A percentile compares a stretch with the other conserved stretches of the same genome.
Conservation (phyloP, 1,284 basidiomycete genomes). For the Pyrrhoderma lamaoense region DNA sequence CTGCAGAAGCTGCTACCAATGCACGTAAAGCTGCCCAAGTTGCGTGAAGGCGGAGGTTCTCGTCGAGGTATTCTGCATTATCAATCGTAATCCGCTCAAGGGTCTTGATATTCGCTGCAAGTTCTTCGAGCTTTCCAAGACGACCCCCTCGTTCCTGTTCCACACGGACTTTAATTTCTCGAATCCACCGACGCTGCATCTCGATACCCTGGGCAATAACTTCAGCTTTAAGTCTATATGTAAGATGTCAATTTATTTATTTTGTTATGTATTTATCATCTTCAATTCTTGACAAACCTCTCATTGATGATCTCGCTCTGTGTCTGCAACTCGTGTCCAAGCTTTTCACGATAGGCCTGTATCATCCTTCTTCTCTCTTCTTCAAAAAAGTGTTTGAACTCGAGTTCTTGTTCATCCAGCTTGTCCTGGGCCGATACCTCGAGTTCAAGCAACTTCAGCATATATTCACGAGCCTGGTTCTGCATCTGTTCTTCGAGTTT, state of each 20-base stretch:
- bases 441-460: conserved; percentile 71
- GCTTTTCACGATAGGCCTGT: conserved; percentile 77
- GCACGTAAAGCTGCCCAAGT: conserved; percentile 74
- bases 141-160: conserved; percentile 96
- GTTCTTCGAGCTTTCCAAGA: conserved; percentile 89
- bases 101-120: conserved; percentile 84
- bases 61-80: conserved; percentile 84
- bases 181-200: conserved; percentile 93
- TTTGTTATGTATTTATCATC: not conserved
- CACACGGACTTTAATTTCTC: conserved; percentile 92
- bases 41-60: conserved; percentile 81
- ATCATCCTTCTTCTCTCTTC: conserved; percentile 73
- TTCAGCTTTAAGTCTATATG: conserved; percentile 78
- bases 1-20: conserved; percentile 46
- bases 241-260: not conserved
- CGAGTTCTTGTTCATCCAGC: conserved; percentile 80
- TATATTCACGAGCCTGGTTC: conserved; percentile 81
- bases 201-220: conserved; percentile 96
- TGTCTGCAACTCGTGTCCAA: conserved; percentile 79
- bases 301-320: conserved; percentile 94
- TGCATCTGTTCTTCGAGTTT: conserved; percentile 77
- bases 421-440: conserved; percentile 82
- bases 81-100: conserved; percentile 88
- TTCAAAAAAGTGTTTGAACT: conserved; percentile 79
- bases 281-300: conserved; percentile 40